phyloP scores from a whole-genome alignment of 176 grass and related monocot species.

The Eragrostis nindensis region DNA sequence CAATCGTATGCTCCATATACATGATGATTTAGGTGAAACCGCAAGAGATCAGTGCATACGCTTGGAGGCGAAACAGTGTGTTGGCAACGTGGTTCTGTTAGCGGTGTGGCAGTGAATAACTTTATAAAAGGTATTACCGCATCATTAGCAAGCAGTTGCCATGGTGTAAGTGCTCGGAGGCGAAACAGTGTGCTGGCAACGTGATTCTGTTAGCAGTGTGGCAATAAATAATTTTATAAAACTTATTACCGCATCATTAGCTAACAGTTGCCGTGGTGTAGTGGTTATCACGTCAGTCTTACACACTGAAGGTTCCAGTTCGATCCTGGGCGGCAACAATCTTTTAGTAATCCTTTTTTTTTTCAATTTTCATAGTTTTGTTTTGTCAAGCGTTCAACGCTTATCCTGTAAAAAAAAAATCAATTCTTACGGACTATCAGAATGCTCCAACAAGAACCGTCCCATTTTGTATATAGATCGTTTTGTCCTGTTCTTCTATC shows the following conservation, averaged over 20 bases:
- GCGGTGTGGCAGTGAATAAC: too few species aligned
- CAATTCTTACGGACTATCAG: neutral
- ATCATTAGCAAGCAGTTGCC: slow-evolving; percentile 24
- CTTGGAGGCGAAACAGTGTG: too few species aligned
- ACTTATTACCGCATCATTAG: too few species aligned
- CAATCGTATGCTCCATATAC: neutral
- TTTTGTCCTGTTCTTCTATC: neutral
- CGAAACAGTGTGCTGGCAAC: too few species aligned
- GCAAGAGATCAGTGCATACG: too few species aligned
- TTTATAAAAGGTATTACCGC: too few species aligned
- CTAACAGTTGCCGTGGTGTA: slow-evolving; percentile 70
- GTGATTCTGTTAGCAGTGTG: too few species aligned
- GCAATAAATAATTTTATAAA: too few species aligned
- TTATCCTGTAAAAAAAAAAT: neutral
- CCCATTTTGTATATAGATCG: neutral
- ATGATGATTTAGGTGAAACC: neutral
- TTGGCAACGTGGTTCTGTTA: too few species aligned
- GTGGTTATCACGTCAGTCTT: slow-evolving; percentile 99
- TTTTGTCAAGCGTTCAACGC: neutral
- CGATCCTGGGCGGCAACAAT: slow-evolving; percentile 76
- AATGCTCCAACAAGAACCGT: neutral
- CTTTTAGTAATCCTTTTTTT: neutral
- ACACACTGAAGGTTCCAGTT: slow-evolving; percentile 97
- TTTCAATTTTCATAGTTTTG: neutral
- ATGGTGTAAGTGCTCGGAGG: slow-evolving; percentile 61